Base-by-base conservation (phyloP, 768 basidiomycete species). In the Kwoniella sp. region DNA sequence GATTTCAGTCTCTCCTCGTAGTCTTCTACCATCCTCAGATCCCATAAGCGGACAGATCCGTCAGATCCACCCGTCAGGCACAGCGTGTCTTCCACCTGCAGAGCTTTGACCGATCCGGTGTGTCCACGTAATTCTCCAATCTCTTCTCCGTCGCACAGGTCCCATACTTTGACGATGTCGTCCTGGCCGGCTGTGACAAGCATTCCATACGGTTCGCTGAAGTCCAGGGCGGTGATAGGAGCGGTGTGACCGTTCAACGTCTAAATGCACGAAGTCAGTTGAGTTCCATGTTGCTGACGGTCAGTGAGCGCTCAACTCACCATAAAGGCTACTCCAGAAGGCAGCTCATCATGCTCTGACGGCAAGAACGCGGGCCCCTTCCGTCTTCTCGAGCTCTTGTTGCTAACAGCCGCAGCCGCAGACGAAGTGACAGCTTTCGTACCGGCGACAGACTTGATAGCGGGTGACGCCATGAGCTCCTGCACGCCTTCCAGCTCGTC, bases 291-390 rank as follows among this genome's bases (percentile, higher is more conserved):
- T 55, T n/a, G 17, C 10, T 8, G 24, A 19, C n/a, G 22, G n/a
- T 55, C 30, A 37, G 17, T 15, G 27, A 36, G 55, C 25, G 30
- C 13, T 27, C 21, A n/a, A 72, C 78, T 69, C 80, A 91, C 92
- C 94, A 99, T 98, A 82, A 99, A 99, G 13, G 95, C 96, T 5
- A 98, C 87, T 1, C 92, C 92, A 8, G 88, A 86, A 9, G 96
- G 96, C 29, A 99, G 83, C 57, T 96, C 92, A 70, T 93, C 92
- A 70, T 99, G 96, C 77, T 98, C 96, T 19, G 93, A 96, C 3
- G 96, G 96, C 51, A 99, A 79, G 83, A 99, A 98, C 19, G 91
- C 91, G 0, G 95, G 94, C 1, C 95, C 94, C 85, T 87, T 89
- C 56, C 88, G 83, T 72, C 89, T 81, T 49, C 90, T 85, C 27